Evolutionary conservation across 1,139 yeast species (phyloP).

Genomic region (Debaryomyces nepalensis): DNA sequence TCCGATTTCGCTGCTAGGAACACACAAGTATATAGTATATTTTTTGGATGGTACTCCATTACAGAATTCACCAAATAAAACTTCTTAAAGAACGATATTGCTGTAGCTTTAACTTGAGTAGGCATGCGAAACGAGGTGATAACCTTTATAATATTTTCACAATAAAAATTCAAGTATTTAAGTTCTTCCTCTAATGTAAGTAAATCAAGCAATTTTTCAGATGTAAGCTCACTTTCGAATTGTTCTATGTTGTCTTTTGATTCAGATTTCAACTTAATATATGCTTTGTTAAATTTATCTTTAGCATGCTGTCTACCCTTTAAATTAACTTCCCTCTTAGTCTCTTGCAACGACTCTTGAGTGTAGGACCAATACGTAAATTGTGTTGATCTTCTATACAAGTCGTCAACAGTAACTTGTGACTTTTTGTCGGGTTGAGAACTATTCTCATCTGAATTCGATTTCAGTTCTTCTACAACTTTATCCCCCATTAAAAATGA

Average conservation of each 20-base stretch:
- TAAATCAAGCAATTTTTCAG: constrained; percentile 41
- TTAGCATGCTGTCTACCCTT: constrained; percentile 52
- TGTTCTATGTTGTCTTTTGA: constrained; percentile 33
- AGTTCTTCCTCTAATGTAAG: constrained; percentile 72
- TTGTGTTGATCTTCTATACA: constrained; percentile 86
- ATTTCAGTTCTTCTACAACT: not conserved
- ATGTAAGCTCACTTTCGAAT: constrained; percentile 41
- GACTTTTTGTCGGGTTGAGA: constrained; percentile 16
- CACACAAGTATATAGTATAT: constrained; percentile 79
- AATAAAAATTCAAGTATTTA: constrained; percentile 67
- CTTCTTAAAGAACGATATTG: constrained; percentile 78
- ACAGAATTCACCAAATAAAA: constrained; percentile 81
- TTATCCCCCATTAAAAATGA: constrained; percentile 2
- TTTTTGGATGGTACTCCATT: constrained; percentile 87
- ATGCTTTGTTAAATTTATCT: constrained; percentile 36
- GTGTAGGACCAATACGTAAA: constrained; percentile 86
- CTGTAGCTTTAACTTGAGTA: constrained; percentile 71
- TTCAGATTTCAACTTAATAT: constrained; percentile 33
- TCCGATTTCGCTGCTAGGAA: constrained; percentile 93
- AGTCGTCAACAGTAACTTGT: constrained; percentile 70
- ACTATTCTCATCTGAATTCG: constrained; percentile 5
- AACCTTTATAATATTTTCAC: constrained; percentile 68
- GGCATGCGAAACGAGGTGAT: constrained; percentile 51
- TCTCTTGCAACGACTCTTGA: constrained; percentile 51
- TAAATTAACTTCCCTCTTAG: constrained; percentile 54